These are phyloP conservation scores for Phytophthora kernoviae DNA, from an alignment of 352 stramenopile genomes.

Conservation along the genomic window DNA sequence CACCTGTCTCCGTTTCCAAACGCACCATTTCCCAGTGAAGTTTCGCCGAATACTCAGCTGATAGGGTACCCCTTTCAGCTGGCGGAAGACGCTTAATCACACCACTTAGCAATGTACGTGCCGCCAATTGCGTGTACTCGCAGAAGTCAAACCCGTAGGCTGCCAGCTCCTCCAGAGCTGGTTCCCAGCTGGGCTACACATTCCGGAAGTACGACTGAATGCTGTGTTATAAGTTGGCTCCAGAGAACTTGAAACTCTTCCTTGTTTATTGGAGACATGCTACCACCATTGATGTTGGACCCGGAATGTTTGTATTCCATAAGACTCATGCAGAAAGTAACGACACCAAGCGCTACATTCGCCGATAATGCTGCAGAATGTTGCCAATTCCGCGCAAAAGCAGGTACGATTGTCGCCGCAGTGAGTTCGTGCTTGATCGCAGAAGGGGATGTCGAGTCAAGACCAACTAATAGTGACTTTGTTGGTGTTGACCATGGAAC, in stretches of 20 bases:
- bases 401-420: constrained; percentile 8
- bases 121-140: constrained; percentile 78
- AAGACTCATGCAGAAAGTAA: constrained; percentile 81
- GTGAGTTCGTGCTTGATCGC: background rate
- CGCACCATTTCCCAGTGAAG: constrained; percentile 81
- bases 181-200: constrained; percentile 70
- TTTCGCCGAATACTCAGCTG: constrained; percentile 80
- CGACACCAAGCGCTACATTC: constrained; percentile 67
- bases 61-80: constrained; percentile 46
- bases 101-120: constrained; percentile 68
- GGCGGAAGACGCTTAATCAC: constrained; percentile 75
- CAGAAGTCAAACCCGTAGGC: constrained; percentile 78
- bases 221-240: constrained; percentile 87
- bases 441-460: background rate
- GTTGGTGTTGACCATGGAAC: constrained; percentile 54
- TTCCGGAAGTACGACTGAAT: constrained; percentile 80
- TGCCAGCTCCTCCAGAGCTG: constrained; percentile 73
- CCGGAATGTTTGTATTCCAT: constrained; percentile 82
- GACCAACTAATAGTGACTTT: background rate
- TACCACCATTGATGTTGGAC: constrained; percentile 9
- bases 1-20: constrained; percentile 66
- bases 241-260: constrained; percentile 87
- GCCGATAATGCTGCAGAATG: constrained; percentile 74
- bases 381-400: constrained; percentile 72
- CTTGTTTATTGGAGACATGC: constrained; percentile 51